These are phyloP conservation scores for Pleurotus djamor DNA, from an alignment of 768 basidiomycete genomes.

Conservation along the genomic window DNA sequence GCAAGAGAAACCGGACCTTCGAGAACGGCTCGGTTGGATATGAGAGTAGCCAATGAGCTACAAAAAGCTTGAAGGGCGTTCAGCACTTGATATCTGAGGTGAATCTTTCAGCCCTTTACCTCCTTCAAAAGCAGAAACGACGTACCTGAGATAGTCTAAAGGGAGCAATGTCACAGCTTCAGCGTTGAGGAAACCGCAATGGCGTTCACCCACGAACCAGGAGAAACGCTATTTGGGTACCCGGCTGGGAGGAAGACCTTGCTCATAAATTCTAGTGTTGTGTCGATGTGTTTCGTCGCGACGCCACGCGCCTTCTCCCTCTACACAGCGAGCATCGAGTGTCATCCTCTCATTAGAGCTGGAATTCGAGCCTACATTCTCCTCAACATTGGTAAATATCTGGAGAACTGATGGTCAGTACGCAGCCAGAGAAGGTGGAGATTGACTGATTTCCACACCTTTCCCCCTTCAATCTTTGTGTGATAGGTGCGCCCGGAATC, in stretches of 20 bases:
- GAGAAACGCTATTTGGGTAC: slow-evolving; percentile 58
- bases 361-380: too few species aligned
- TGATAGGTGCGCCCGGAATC: too few species aligned
- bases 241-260: slow-evolving; percentile 62
- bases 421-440: too few species aligned
- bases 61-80: slow-evolving; percentile 72
- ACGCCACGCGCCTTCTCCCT: background rate
- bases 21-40: slow-evolving; percentile 66
- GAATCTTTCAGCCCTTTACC: slow-evolving; percentile 6
- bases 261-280: slow-evolving; percentile 25
- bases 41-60: slow-evolving; percentile 58
- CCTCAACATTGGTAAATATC: too few species aligned
- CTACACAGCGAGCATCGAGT: too few species aligned
- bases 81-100: slow-evolving; percentile 58
- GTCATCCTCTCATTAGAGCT: too few species aligned
- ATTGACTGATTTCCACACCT: too few species aligned
- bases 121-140: slow-evolving; percentile 1
- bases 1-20: slow-evolving; percentile 41
- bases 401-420: too few species aligned
- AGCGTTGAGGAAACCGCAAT: background rate
- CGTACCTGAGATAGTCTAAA: slow-evolving; percentile 56
- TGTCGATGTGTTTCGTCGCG: background rate
- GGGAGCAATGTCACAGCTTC: too few species aligned
- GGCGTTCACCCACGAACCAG: slow-evolving; percentile 33
- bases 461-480: too few species aligned